These are phyloP conservation scores for Ogataea nitratoaversa DNA, from an alignment of 805 yeast species.

Conservation along the genomic window DNA sequence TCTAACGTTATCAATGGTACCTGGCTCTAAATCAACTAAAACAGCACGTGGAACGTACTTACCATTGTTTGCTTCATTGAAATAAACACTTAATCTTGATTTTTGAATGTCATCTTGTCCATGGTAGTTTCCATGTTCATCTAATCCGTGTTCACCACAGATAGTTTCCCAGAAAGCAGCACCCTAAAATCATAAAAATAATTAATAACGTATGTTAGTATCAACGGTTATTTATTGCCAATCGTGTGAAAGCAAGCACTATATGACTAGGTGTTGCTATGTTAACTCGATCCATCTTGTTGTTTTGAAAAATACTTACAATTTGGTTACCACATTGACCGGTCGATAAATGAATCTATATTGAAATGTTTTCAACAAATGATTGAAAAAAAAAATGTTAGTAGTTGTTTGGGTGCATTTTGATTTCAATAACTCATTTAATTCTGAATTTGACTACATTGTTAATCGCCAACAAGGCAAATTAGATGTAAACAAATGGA, in stretches of 20 bases:
- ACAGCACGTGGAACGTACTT: constrained; percentile 94
- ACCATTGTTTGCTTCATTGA: constrained; percentile 80
- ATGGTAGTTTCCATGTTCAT: constrained; percentile 67
- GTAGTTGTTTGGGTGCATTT: constrained; percentile 4
- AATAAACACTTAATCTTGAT: constrained; percentile 67
- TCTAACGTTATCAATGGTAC: constrained; percentile 82
- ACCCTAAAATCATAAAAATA: constrained; percentile 41
- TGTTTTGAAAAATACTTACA: constrained; percentile 45
- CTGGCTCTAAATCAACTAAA: constrained; percentile 90
- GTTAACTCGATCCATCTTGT: no score
- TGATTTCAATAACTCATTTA: no score
- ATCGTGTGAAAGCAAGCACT: no score
- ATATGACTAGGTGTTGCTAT: no score
- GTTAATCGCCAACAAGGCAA: no score
- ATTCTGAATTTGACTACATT: no score
- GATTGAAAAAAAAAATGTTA: constrained; percentile 6
- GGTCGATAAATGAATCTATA: constrained; percentile 88
- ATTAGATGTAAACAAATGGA: no score
- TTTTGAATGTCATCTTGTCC: constrained; percentile 52
- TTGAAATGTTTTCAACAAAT: not conserved
- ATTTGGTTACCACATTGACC: constrained; percentile 99
- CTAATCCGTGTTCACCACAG: constrained; percentile 84
- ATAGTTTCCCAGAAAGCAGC: constrained; percentile 93
- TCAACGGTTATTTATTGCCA: no score
- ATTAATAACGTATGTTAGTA: not conserved